Evolutionary conservation across 1,139 yeast species (phyloP).

Genomic region (Suhomyces maxii): DNA sequence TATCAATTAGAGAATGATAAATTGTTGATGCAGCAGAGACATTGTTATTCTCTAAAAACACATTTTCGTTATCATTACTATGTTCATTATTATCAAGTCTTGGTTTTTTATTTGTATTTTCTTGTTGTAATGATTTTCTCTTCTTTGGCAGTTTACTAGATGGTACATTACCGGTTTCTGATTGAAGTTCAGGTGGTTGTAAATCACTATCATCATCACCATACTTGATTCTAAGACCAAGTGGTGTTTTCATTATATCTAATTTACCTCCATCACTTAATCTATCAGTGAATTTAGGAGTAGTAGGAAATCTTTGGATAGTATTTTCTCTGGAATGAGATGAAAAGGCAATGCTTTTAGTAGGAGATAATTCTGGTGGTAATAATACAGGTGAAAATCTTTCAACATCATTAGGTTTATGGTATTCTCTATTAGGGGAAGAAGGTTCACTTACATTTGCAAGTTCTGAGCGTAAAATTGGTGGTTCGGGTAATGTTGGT

Average conservation of each 20-base stretch:
- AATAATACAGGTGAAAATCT: conserved; percentile 26
- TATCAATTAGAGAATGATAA: conserved; percentile 29
- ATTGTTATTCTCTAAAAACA: conserved; percentile 30
- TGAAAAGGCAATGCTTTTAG: conserved; percentile 9
- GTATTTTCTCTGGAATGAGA: conserved; percentile 24
- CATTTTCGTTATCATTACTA: conserved; percentile 23
- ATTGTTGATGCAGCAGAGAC: conserved; percentile 30
- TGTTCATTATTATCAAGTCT: not conserved
- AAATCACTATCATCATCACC: conserved; percentile 35
- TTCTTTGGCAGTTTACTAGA: conserved; percentile 3
- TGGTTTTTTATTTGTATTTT: not conserved
- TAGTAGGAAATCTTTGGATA: conserved; percentile 49
- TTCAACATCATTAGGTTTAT: conserved; percentile 11
- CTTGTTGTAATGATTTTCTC: conserved; percentile 2
- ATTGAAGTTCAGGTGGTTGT: conserved; percentile 31
- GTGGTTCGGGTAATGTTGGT: conserved; percentile 53
- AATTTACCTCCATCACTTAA: conserved; percentile 16
- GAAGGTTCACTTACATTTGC: conserved; percentile 14
- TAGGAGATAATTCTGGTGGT: conserved; percentile 24
- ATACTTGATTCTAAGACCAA: conserved; percentile 24
- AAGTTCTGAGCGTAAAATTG: conserved; percentile 38
- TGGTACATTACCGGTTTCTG: not conserved
- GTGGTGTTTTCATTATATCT: conserved; percentile 27
- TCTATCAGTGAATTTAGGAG: conserved; percentile 39
- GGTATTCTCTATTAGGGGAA: conserved; percentile 12